Conservation (phyloP, 2,329 filamentous ascomycete species). For the Pseudofabraea citricarpa region DNA sequence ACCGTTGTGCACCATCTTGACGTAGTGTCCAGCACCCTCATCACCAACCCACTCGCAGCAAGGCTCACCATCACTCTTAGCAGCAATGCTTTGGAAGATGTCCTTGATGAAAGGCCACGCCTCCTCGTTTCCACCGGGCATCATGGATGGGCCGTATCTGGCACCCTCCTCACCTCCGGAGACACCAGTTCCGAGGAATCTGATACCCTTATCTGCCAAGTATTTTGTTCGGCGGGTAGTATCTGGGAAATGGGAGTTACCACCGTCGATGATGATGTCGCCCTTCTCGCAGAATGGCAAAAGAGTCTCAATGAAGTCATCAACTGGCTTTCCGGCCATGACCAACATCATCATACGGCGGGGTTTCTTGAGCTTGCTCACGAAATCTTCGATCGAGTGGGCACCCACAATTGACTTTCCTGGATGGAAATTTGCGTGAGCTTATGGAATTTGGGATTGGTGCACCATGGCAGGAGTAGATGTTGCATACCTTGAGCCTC, state of each 20-base stretch:
- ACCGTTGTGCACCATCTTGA: constrained; percentile 99
- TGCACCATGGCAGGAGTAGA: neutral
- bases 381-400: constrained; percentile 90
- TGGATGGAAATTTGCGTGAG: constrained; percentile 18
- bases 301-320: constrained; percentile 97
- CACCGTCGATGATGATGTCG: constrained; percentile 99
- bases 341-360: constrained; percentile 98
- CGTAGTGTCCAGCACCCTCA: constrained; percentile 98
- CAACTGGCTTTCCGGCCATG: constrained; percentile 95
- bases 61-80: constrained; percentile 94
- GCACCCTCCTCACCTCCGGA: constrained; percentile 99
- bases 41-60: constrained; percentile 99
- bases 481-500: constrained; percentile 68
- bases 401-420: constrained; percentile 94
- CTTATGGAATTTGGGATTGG: neutral
- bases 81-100: constrained; percentile 95
- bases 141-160: constrained; percentile 92
- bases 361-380: constrained; percentile 93
- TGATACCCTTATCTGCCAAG: constrained; percentile 79
- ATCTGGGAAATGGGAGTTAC: constrained; percentile 99
- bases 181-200: constrained; percentile 94
- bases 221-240: constrained; percentile 96
- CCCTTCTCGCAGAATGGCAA: constrained; percentile 77
- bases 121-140: constrained; percentile 98
- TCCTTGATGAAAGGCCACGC: constrained; percentile 99